Evolutionary conservation across 441 rosid genomes (phyloP).

Genomic region (Erysimum cheiri): DNA sequence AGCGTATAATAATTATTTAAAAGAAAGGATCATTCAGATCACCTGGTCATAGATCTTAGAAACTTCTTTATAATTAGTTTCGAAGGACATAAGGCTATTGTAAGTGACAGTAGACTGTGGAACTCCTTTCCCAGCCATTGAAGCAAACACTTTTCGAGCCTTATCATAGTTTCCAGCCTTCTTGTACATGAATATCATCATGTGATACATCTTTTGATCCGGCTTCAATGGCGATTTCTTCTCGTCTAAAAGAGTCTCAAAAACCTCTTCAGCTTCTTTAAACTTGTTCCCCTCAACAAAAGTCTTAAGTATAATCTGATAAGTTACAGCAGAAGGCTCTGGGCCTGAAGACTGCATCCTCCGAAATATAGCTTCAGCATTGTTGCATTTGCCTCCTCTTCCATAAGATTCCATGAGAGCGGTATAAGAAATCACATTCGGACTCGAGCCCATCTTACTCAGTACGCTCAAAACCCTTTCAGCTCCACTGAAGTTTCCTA

Average conservation of each 20-base stretch:
- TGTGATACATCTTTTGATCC: conserved; percentile 93
- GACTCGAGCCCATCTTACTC: conserved; percentile 73
- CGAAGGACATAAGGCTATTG: conserved; percentile 95
- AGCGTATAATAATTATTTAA: background rate
- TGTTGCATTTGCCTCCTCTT: conserved; percentile 80
- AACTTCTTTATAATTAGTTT: conserved; percentile 89
- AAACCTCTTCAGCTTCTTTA: conserved; percentile 84
- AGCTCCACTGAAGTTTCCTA: conserved; percentile 83
- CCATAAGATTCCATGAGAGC: conserved; percentile 98
- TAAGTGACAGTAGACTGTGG: conserved; percentile 79
- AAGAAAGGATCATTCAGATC: conserved; percentile 20
- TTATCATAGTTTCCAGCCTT: conserved; percentile 85
- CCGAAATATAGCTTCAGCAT: conserved; percentile 90
- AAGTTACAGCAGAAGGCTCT: conserved; percentile 88
- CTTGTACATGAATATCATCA: conserved; percentile 93
- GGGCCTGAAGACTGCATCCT: conserved; percentile 96
- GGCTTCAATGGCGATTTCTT: conserved; percentile 76
- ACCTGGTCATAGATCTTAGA: conserved; percentile 97
- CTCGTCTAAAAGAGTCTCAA: conserved; percentile 71
- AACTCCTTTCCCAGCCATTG: conserved; percentile 81
- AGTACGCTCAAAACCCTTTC: conserved; percentile 71
- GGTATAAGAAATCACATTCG: conserved; percentile 81
- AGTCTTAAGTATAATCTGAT: conserved; percentile 85
- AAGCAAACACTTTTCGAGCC: conserved; percentile 73
- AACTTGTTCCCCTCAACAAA: conserved; percentile 92